Conservation (phyloP, 768 basidiomycete species). For the Inosperma sp. region DNA sequence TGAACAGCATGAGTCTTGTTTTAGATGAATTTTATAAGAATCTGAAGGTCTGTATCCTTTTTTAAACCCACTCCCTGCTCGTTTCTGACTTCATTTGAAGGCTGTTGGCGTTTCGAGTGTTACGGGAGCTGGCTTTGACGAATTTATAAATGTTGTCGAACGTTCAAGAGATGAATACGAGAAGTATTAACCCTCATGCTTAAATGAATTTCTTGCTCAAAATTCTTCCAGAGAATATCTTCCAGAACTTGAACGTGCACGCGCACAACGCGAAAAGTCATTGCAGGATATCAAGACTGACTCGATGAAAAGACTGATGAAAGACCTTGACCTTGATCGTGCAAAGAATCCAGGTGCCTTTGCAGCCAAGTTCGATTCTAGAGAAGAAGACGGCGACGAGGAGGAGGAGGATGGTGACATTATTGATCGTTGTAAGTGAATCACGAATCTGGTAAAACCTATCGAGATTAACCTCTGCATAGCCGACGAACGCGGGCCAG, state of each 20-base stretch:
- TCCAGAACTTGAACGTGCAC: constrained; percentile 78
- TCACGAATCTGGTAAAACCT: constrained; percentile 6
- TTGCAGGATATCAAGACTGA: constrained; percentile 68
- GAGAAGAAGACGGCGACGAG: constrained; percentile 52
- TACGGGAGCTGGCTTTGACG: constrained; percentile 91
- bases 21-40: constrained; percentile 98
- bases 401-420: constrained; percentile 54
- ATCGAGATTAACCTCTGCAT: constrained; percentile 6
- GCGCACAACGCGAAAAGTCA: constrained; percentile 56
- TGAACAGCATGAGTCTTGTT: constrained; percentile 99
- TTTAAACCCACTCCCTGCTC: not conserved
- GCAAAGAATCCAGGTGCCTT: constrained; percentile 55
- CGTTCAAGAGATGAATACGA: constrained; percentile 85
- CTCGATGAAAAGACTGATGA: constrained; percentile 71
- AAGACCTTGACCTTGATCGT: constrained; percentile 74
- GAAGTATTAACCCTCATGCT: constrained; percentile 45
- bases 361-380: constrained; percentile 61
- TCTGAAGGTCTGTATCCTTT: constrained; percentile 58
- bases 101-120: constrained; percentile 93
- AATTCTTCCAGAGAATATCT: constrained; percentile 69
- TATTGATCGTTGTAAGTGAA: constrained; percentile 63
- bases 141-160: constrained; percentile 90
- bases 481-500: constrained; percentile 70
- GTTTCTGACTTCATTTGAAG: constrained; percentile 34
- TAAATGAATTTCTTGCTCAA: not conserved